Base-by-base conservation (phyloP, 495 filamentous ascomycete species). In the Podospora comata region DNA sequence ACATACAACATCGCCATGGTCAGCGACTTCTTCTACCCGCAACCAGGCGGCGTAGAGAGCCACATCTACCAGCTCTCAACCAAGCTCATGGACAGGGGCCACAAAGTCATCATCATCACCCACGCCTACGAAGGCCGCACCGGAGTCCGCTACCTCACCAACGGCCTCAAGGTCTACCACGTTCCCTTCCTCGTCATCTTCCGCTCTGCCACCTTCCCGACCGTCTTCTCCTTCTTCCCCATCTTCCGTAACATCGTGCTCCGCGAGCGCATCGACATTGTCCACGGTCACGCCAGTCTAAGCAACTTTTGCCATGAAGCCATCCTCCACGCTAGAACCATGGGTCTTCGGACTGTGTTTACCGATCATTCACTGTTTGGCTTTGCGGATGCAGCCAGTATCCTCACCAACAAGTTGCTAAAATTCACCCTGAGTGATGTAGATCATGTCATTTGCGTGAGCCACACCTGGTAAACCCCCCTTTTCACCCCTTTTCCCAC, bases 1-100 rank as follows among this genome's bases (percentile, higher is more conserved):
- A 81, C 86, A 26, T 89, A 89, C 81, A 85, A 85, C 70, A 86
- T 87, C 78, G 84, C 85, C 44, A 98, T 99, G 95, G 90, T 96
- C 84, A 93, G 94, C 85, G 95, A 99, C 83, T 97, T 94, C 86
- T 99, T 99, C 87, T 99, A 94, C 74, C 95, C 95, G 26, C 96
- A 98, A 73, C 93, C 94, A 56, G 94, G 94, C 70, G 95, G 95
- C 60, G 87, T 99, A 67, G 95, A 99, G 83, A 95, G 91, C 81
- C 95, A 99, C 81, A 98, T 99, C 67, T 99, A 98, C 79, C 95
- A 99, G 79, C 84, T 99, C 54, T 95, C 95, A 48, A 91, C 90
- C 34, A 98, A 98, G 84, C 86, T 99, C 69, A 92, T 97, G 63
- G 96, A 99, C 77, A 91, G 95, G 27, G 95, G 95, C 39, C 95